Percentiles rank a stretch among this genome's conserved stretches.
Conservation (phyloP, 805 yeast species). For the Schwanniomyces sp. region DNA sequence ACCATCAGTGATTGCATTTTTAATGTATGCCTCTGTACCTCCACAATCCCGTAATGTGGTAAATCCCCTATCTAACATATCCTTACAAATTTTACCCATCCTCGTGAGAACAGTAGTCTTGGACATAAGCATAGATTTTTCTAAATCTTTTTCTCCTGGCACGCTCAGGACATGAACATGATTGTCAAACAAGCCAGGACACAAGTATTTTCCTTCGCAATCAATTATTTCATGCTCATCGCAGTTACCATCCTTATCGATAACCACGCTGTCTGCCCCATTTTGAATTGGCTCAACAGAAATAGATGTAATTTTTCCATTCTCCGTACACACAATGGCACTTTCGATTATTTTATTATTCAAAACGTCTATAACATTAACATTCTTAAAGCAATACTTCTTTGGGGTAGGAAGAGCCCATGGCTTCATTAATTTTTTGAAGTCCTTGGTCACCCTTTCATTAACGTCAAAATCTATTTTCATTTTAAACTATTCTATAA, state of each 20-base stretch:
- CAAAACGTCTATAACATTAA: conserved; percentile 14
- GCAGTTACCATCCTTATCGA: not conserved
- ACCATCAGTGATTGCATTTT: conserved; percentile 22
- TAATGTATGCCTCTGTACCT: conserved; percentile 18
- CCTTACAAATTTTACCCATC: conserved; percentile 12
- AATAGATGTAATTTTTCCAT: conserved; percentile 14
- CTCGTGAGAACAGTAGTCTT: conserved; percentile 18
- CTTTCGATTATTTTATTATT: conserved; percentile 11
- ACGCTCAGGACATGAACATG: conserved; percentile 22
- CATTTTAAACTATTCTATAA: not conserved
- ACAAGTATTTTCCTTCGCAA: conserved; percentile 19
- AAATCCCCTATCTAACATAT: conserved; percentile 20
- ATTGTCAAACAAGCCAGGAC: conserved; percentile 25
- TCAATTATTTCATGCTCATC: conserved; percentile 12
- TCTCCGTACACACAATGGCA: conserved; percentile 13
- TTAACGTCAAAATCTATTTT: conserved; percentile 16
- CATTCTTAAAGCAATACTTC: conserved; percentile 16
- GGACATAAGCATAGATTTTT: conserved; percentile 15
- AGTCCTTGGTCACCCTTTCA: conserved; percentile 19
- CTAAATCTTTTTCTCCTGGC: conserved; percentile 20
- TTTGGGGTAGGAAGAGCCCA: conserved; percentile 20
- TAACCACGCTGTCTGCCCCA: not conserved
- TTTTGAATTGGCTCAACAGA: not conserved
- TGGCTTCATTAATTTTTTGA: conserved; percentile 16
- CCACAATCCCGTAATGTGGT: conserved; percentile 6